Conservation (phyloP, 176 grass and related monocot genomes). For the Carex littledalei region DNA sequence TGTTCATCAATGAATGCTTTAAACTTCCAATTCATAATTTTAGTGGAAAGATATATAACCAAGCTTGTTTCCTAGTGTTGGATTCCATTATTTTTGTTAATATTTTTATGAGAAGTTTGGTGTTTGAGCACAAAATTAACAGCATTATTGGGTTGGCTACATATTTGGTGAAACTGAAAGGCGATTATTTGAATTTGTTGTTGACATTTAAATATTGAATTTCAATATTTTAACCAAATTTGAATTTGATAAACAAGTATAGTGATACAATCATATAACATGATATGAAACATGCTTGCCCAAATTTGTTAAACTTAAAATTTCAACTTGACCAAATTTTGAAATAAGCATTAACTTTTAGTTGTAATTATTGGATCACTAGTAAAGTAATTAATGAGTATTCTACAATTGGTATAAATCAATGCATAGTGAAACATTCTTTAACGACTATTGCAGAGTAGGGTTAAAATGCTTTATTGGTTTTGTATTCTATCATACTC, state of each 20-base stretch:
- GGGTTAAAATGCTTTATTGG: too few relatives aligned
- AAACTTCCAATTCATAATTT: too few relatives aligned
- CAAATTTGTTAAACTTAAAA: too few relatives aligned
- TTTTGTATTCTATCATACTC: too few relatives aligned
- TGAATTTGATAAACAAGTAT: not conserved
- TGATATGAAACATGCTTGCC: too few relatives aligned
- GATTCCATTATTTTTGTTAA: not conserved
- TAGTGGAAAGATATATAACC: not conserved
- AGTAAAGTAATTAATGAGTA: too few relatives aligned
- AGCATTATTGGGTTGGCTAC: not conserved
- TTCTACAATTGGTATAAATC: too few relatives aligned
- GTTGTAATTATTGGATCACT: too few relatives aligned
- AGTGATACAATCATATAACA: not conserved
- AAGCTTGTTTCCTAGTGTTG: not conserved
- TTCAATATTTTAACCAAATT: not conserved
- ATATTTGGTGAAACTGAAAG: not conserved
- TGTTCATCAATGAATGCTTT: not conserved
- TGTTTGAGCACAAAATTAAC: not conserved
- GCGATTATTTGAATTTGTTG: not conserved
- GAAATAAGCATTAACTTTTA: not conserved
- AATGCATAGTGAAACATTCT: too few relatives aligned
- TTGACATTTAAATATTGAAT: not conserved
- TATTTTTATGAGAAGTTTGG: not conserved
- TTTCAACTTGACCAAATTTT: not conserved
- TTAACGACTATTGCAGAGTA: too few relatives aligned